A percentile compares a stretch with the other conserved stretches of the same genome.
phyloP scores from a whole-genome alignment of 805 yeast species.

The Candida ovalis region DNA sequence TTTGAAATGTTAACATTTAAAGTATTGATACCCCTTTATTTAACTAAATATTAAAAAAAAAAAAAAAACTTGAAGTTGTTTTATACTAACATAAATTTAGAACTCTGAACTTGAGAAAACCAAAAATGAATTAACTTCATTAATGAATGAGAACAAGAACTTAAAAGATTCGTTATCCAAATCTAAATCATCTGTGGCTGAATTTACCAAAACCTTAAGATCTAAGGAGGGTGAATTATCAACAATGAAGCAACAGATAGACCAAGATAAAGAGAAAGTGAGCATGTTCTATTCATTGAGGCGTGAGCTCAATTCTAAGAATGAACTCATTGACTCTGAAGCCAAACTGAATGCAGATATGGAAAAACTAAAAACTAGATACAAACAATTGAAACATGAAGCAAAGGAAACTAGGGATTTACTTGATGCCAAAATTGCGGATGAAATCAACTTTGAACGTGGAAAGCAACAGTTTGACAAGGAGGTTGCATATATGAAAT shows the following conservation, averaged over 20 bases:
- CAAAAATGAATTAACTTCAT: constrained; percentile 33
- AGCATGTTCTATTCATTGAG: constrained; percentile 18
- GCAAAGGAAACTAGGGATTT: constrained; percentile 39
- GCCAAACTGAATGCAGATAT: constrained; percentile 25
- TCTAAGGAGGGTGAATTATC: constrained; percentile 35
- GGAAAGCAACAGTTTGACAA: constrained; percentile 43
- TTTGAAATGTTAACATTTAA: constrained; percentile 6
- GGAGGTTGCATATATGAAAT: constrained; percentile 36
- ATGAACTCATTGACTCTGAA: neutral
- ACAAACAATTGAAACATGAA: constrained; percentile 42
- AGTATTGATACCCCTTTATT: constrained; percentile 12
- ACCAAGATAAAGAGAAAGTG: constrained; percentile 12
- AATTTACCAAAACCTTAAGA: constrained; percentile 32
- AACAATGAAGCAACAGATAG: constrained; percentile 18
- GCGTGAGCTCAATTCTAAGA: constrained; percentile 15
- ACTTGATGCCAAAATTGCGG: constrained; percentile 39
- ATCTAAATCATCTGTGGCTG: constrained; percentile 34
- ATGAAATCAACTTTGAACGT: constrained; percentile 39
- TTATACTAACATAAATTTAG: constrained; percentile 21
- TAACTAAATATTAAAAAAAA: neutral
- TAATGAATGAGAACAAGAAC: constrained; percentile 42
- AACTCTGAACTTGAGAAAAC: constrained; percentile 26
- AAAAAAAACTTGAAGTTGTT: constrained; percentile 2
- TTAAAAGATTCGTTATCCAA: constrained; percentile 37
- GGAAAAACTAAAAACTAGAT: constrained; percentile 25